These are phyloP conservation scores for Entomortierella beljakovae DNA, from an alignment of 192 early-diverging fungal genomes.

Conservation along the genomic window DNA sequence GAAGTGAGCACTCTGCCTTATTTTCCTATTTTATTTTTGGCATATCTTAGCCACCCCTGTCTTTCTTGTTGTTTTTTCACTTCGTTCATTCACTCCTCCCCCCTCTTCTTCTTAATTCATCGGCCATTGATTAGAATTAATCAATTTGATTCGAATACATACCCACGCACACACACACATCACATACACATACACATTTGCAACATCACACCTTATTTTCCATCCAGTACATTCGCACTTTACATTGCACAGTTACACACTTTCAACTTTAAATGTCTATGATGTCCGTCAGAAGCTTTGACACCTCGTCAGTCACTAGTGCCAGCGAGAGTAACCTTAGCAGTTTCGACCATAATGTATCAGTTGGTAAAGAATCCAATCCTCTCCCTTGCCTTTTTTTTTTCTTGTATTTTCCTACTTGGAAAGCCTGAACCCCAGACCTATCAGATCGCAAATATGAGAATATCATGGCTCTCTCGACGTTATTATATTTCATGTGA, in stretches of 20 bases:
- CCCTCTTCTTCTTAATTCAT: not conserved
- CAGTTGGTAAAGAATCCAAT: constrained; percentile 14
- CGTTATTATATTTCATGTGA: constrained; percentile 11
- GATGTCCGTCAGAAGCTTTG: constrained; percentile 25
- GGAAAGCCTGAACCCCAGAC: not conserved
- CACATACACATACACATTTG: not conserved
- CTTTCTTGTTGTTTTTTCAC: not conserved
- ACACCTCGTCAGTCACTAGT: constrained; percentile 30
- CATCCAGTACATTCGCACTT: not conserved
- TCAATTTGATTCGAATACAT: not conserved
- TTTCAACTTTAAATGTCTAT: constrained; percentile 5
- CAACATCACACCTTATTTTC: not conserved
- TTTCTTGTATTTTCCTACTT: not conserved
- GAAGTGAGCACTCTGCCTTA: too few relatives aligned
- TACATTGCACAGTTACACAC: not conserved
- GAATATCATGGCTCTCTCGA: not conserved
- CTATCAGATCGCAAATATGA: too few relatives aligned
- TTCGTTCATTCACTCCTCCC: not conserved
- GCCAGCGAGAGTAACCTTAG: constrained; percentile 41
- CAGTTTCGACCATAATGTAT: constrained; percentile 36
- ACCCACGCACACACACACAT: too few relatives aligned
- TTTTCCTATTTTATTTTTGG: not conserved
- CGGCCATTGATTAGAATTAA: not conserved
- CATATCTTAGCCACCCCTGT: not conserved
- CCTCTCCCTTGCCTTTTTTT: too few relatives aligned